Evolutionary conservation across 1,284 basidiomycete genomes (phyloP).

Genomic region (Ganoderma sinense): DNA sequence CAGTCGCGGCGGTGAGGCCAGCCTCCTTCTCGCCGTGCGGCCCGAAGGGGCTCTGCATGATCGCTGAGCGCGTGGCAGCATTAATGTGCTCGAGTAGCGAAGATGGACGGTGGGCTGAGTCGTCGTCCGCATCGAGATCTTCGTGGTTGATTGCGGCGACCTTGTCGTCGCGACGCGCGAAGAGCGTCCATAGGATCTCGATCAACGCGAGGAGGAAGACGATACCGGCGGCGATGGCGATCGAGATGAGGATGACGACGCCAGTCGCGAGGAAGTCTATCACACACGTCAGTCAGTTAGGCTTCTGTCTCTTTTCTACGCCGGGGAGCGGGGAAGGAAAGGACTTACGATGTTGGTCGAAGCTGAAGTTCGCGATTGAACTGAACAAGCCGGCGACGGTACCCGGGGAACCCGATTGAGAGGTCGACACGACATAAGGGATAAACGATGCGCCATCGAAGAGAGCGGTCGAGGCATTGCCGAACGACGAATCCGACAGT

Average conservation of each 20-base stretch:
- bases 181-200: constrained; percentile 90
- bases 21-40: constrained; percentile 61
- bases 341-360: constrained; percentile 72
- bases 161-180: constrained; percentile 80
- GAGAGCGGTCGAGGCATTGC: constrained; percentile 84
- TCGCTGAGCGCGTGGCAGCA: constrained; percentile 82
- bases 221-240: constrained; percentile 94
- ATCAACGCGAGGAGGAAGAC: constrained; percentile 91
- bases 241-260: constrained; percentile 95
- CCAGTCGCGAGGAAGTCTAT: constrained; percentile 89
- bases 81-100: constrained; percentile 89
- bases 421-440: constrained; percentile 84
- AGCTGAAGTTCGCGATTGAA: constrained; percentile 81
- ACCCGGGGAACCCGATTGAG: constrained; percentile 75
- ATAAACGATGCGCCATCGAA: constrained; percentile 88
- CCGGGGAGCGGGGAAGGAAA: neutral
- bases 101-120: constrained; percentile 79
- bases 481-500: constrained; percentile 74
- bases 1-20: constrained; percentile 39
- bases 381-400: constrained; percentile 83
- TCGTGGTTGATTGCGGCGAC: constrained; percentile 62
- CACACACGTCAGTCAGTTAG: constrained; percentile 20
- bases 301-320: neutral
- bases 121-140: constrained; percentile 77
- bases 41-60: constrained; percentile 64